Evolutionary conservation across 2,329 filamentous ascomycete genomes (phyloP), one percentile per base, ranked within the genome.

Genomic region (Xylariaceae sp.): DNA sequence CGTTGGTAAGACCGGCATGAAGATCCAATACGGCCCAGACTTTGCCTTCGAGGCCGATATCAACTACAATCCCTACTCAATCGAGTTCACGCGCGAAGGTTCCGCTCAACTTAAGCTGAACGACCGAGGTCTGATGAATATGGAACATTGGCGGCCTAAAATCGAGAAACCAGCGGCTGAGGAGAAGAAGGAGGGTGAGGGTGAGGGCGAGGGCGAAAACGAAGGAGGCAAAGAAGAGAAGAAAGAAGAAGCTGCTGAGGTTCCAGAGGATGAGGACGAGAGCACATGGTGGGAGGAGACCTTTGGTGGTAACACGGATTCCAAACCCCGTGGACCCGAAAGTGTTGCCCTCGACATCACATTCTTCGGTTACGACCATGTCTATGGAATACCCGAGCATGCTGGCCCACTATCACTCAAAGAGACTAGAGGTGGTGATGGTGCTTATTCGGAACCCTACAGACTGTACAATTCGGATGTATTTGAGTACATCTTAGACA

Each of bases 261-360:
- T 49, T 18, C 41, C 41, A 4, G 52, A 11, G 20, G 68, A 73
- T 36, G 84, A 88, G 59, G 89, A 94, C 61, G 89, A 97, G 69
- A 89, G 87, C 73, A 97, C 92, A 3, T 97, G 92, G 91, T 99
- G 94, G 94, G 94, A 99, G 6, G 94, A 99, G 76, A 84, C 82
- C 0, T 99, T 99, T 72, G 93, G 93, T 60, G 92, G 93, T 57
- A 96, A 94, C 71, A 97, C 92, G 0, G 94, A 99, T 72, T 84
- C 87, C 4, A 99, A 99, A 74, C 93, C 94, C n/a, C 86, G 86
- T 66, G 94, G 94, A 1, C 94, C 94, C 0, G 94, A 99, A 73
- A 94, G 92, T 69, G 81, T 99, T 37, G 92, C 84, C 11, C 75
- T 99, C 53, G 94, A 99, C 69, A 93, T 99, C 64, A 87, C 88